Evolutionary conservation across 2,329 filamentous ascomycete species (phyloP).

Genomic region (Colletotrichum tropicale): DNA sequence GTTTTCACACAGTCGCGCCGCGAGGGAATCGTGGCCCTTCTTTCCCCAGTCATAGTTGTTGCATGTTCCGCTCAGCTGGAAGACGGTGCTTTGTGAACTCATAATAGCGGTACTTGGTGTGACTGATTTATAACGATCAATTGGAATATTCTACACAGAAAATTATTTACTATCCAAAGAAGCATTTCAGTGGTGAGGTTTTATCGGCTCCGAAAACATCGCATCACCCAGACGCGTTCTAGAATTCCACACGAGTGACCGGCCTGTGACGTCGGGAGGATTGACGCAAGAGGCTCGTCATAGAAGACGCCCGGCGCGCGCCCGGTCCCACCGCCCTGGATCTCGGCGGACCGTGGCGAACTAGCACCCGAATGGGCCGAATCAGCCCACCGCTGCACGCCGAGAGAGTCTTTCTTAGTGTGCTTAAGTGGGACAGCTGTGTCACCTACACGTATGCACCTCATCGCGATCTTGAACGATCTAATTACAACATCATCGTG

Average conservation of each 20-base stretch:
- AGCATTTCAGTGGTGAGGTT: rapidly evolving
- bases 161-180: rapidly evolving
- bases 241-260: neutral
- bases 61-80: conserved; percentile 51
- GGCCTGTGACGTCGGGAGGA: conserved; percentile 10
- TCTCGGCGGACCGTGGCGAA: conserved; percentile 1
- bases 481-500: neutral
- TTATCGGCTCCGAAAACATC: neutral
- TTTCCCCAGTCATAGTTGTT: conserved; percentile 76
- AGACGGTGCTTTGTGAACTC: conserved; percentile 33
- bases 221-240: neutral
- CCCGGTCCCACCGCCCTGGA: neutral
- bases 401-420: neutral
- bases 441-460: neutral
- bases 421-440: no score
- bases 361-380: neutral
- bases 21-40: conserved; percentile 67
- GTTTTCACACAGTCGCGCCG: conserved; percentile 67
- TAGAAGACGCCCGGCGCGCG: neutral
- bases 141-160: neutral
- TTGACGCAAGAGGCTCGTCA: conserved; percentile 21
- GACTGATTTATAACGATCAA: rapidly evolving
- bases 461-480: neutral
- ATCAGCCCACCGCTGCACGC: neutral
- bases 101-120: neutral